These are phyloP conservation scores for Pyrenochaeta sp. DNA, from an alignment of 2,329 filamentous ascomycete species.

Conservation along the genomic window DNA sequence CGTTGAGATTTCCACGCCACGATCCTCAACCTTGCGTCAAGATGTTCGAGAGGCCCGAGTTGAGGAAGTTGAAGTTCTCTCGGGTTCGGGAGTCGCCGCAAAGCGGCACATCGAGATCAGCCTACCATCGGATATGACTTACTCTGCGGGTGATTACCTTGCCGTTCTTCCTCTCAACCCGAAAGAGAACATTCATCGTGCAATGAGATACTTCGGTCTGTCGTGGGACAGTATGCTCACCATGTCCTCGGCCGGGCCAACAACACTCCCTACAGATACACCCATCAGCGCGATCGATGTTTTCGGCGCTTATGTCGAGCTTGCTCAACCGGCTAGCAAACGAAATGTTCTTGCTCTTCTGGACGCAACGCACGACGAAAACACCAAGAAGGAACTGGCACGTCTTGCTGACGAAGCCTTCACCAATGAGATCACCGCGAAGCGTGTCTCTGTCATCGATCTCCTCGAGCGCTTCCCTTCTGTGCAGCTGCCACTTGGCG, in stretches of 20 bases:
- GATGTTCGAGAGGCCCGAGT: slow-evolving; percentile 49
- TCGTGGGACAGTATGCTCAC: slow-evolving; percentile 74
- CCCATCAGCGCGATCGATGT: slow-evolving; percentile 70
- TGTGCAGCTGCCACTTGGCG: slow-evolving; percentile 68
- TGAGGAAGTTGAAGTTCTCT: slow-evolving; percentile 41
- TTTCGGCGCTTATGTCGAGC: slow-evolving; percentile 75
- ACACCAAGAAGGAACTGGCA: slow-evolving; percentile 59
- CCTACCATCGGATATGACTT: slow-evolving; percentile 61
- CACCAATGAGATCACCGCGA: slow-evolving; percentile 53
- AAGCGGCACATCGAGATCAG: slow-evolving; percentile 55
- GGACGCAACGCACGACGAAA: slow-evolving; percentile 60
- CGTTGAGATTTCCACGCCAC: slow-evolving; percentile 45
- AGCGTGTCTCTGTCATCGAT: slow-evolving; percentile 71
- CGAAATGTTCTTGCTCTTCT: slow-evolving; percentile 63
- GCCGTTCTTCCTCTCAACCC: slow-evolving; percentile 77
- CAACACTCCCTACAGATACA: slow-evolving; percentile 70
- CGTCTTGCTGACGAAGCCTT: slow-evolving; percentile 56
- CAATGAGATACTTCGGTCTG: slow-evolving; percentile 70
- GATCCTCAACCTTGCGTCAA: slow-evolving; percentile 47
- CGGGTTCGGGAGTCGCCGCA: slow-evolving; percentile 33
- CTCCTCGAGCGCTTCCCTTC: slow-evolving; percentile 69
- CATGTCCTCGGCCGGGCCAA: slow-evolving; percentile 67
- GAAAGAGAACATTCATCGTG: slow-evolving; percentile 66
- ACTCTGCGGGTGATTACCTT: slow-evolving; percentile 79
- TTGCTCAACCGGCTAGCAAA: slow-evolving; percentile 76